Percentiles rank a stretch among this genome's conserved stretches.
Conservation (phyloP, 345 rosid species). For the Linum tenue region DNA sequence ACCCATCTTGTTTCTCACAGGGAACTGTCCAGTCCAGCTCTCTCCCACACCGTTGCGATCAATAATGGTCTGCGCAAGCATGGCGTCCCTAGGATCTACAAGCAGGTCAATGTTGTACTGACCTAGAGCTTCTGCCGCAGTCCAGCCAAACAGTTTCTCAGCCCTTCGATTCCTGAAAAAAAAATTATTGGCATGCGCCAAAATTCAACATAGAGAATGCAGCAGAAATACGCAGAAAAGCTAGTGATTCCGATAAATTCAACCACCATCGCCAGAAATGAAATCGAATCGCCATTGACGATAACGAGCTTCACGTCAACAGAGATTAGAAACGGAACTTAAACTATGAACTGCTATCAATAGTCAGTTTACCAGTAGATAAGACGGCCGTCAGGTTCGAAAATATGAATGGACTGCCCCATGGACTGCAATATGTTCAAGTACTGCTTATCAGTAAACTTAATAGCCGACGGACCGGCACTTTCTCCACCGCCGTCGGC, state of each 20-base stretch:
- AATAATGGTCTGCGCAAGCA: slow-evolving; percentile 42
- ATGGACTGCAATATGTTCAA: slow-evolving; percentile 82
- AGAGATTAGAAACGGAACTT: neutral
- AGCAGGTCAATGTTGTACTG: slow-evolving; percentile 60
- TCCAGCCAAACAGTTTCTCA: slow-evolving; percentile 72
- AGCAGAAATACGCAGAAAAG: neutral
- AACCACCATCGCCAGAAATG: neutral
- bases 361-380: slow-evolving; percentile 55
- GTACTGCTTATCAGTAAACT: slow-evolving; percentile 60
- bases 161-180: slow-evolving; percentile 75
- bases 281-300: neutral
- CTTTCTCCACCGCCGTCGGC: slow-evolving; percentile 19
- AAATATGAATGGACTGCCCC: slow-evolving; percentile 90
- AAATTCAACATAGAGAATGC: neutral
- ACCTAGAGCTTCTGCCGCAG: slow-evolving; percentile 73
- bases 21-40: slow-evolving; percentile 89
- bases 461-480: slow-evolving; percentile 46
- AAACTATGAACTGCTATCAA: neutral
- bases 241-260: neutral
- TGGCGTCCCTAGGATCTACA: slow-evolving; percentile 47
- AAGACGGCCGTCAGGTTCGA: slow-evolving; percentile 48
- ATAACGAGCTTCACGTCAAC: neutral
- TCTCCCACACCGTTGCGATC: slow-evolving; percentile 51
- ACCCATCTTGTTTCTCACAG: slow-evolving; percentile 64
- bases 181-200: neutral